Base-by-base conservation (phyloP, 441 rosid genomes). In the Capsella rubella region DNA sequence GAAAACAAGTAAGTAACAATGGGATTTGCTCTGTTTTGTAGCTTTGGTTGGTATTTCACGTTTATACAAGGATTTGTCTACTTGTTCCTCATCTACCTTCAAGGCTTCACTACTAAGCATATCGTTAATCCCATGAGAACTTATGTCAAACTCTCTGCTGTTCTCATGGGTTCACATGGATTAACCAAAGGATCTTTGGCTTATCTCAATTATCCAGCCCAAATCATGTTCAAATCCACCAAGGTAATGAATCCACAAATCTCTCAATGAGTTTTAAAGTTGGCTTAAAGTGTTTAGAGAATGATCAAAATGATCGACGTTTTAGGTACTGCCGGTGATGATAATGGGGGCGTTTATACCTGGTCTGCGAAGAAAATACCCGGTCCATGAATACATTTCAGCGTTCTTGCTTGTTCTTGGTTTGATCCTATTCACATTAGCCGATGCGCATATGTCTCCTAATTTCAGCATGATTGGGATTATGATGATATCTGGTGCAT, bases 21-120 rank as follows among this genome's bases (percentile, higher is more conserved):
- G 18, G 10, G 64, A 55, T 10, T 18, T 16, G 4, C 15, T 65
- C 10, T 27, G 59, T 3, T 18, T 74, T 79, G 43, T 87, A 93
- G 97, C 87, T 93, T 87, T 78, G 97, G 98, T 18, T 93, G 97
- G 98, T 90, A 93, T 73, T 93, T 93, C 83, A 93, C 98, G 40
- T 93, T 90, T 78, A 77, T 93, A 49, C 98, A 93, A 82, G 95
- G 89, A 65, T 90, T 85, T 77, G 98, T 88, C 28, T 93, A 93
- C 71, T 81, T 87, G 66, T 39, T 81, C 12, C 82, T 93, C 42
- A 86, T 93, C 77, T 89, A 88, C 73, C 85, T 90, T 52, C 98
- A 90, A 86, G 97, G 98, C 39, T 93, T 90, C 84, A 87, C 87
- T 21, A 81, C 92, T 11, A 85, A 83, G 72, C 88, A 93, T 74